Base-by-base conservation (phyloP, 768 basidiomycete species). In the Coprinopsis marcescibilis region DNA sequence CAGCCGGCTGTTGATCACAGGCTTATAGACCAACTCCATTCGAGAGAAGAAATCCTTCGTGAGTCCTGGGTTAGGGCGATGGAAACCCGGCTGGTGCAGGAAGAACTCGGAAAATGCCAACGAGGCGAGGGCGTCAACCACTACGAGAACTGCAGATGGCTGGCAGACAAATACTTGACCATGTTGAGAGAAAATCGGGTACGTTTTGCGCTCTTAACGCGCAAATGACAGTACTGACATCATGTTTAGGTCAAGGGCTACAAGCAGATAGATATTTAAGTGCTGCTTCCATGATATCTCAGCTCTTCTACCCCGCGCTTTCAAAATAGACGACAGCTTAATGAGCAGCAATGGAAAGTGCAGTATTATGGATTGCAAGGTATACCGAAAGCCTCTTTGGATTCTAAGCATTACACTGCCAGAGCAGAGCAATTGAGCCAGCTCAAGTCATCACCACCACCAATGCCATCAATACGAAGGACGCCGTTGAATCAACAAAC, bases 41-140 rank as follows among this genome's bases (percentile, higher is more conserved):
- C 75, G 55, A 84, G 88, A 32, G 91, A 95, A 51, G 68, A 78
- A 37, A 71, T 78, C 65, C 72, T 97, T 60, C 81, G 88, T 43
- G 93, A 97, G 69, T 88, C 89, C 42, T 98, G 94, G 94, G 78
- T 96, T 25, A 85, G 83, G 55, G 84, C 89, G 17, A 95, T 97
- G 92, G 93, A 96, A 65, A 80, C 82, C 25, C 81, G 88, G 39
- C 72, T 98, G 49, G 90, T 96, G 38, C 81, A 82, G 51, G 85
- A 89, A 48, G 89, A 94, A 64, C 78, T 98, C 45, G 75, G 80
- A 48, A 92, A 89, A 66, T 98, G 94, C 70, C 89, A 93, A 59
- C 76, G 78, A 56, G 75, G 77, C 5, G 94, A 98, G 70, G 92
- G 94, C 25, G 88, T 93, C 30, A 96, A 97, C 66, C 82, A 89